Conservation (phyloP, 805 yeast species). For the Allodekkera sacchari region DNA sequence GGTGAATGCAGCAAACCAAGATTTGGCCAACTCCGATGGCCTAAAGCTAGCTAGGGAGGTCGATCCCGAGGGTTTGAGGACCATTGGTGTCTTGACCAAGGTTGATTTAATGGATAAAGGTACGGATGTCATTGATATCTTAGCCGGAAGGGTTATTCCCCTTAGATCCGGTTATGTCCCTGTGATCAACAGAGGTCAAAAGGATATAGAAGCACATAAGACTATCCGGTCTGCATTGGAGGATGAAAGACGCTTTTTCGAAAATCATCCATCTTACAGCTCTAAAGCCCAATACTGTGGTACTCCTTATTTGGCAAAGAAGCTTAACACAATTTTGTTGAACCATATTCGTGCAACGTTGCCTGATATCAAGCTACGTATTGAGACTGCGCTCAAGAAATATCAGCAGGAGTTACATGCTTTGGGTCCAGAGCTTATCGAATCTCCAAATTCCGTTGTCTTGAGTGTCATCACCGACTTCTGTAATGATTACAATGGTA, state of each 20-base stretch:
- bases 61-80: constrained; percentile 92
- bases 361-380: constrained; percentile 90
- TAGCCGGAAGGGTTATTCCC: constrained; percentile 93
- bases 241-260: constrained; percentile 76
- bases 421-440: constrained; percentile 85
- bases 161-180: constrained; percentile 94
- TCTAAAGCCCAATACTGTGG: constrained; percentile 96
- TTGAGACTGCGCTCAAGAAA: constrained; percentile 76
- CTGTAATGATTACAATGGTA: constrained; percentile 82
- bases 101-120: constrained; percentile 97
- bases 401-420: constrained; percentile 69
- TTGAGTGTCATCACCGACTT: constrained; percentile 88
- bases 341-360: constrained; percentile 82
- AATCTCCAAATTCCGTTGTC: constrained; percentile 83
- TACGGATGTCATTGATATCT: constrained; percentile 91
- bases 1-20: constrained; percentile 94
- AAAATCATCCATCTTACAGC: constrained; percentile 81
- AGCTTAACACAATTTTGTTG: constrained; percentile 77
- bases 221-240: constrained; percentile 81
- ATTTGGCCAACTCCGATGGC: constrained; percentile 95
- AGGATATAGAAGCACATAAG: constrained; percentile 83
- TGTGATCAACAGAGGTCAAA: constrained; percentile 94
- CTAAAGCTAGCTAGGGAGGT: constrained; percentile 94
- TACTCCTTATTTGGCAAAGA: constrained; percentile 93
- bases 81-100: constrained; percentile 94